Percentiles rank a stretch among this genome's conserved stretches.
These are phyloP conservation scores for Rhodofomes roseus DNA, from an alignment of 1,284 basidiomycete genomes.

Conservation along the genomic window DNA sequence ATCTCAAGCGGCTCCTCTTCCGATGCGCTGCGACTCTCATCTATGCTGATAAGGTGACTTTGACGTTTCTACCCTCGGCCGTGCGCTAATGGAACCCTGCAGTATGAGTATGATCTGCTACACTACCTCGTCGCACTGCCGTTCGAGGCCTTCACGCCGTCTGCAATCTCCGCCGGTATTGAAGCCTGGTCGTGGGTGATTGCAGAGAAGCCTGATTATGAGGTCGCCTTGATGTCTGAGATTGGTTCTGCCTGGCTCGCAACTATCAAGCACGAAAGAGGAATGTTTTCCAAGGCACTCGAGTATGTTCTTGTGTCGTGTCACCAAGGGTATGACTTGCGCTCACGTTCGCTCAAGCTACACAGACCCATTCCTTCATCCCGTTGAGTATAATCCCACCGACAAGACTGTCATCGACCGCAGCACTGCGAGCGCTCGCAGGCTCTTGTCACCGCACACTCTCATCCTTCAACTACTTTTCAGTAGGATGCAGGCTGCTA, in stretches of 20 bases:
- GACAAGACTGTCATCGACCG: constrained; percentile 84
- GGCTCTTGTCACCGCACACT: constrained; percentile 80
- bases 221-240: constrained; percentile 80
- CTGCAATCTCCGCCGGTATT: constrained; percentile 82
- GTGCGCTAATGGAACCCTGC: background rate
- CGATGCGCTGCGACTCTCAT: constrained; percentile 83
- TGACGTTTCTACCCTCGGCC: too few relatives aligned
- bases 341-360: constrained; percentile 46
- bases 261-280: constrained; percentile 74
- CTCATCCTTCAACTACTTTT: constrained; percentile 88
- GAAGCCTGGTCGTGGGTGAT: constrained; percentile 98
- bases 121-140: constrained; percentile 89
- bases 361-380: constrained; percentile 83
- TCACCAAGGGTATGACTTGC: background rate
- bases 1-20: constrained; percentile 84
- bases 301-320: constrained; percentile 56
- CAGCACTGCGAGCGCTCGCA: constrained; percentile 65
- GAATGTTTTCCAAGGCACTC: constrained; percentile 77
- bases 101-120: constrained; percentile 86
- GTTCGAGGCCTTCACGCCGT: constrained; percentile 86
- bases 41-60: constrained; percentile 57
- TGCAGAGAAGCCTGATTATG: constrained; percentile 76
- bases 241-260: constrained; percentile 86
- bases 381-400: constrained; percentile 88
- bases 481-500: constrained; percentile 90